Evolutionary conservation across 2,329 filamentous ascomycete genomes (phyloP), one percentile per base, ranked within the genome.

Genomic region (Colletotrichum shisoi): DNA sequence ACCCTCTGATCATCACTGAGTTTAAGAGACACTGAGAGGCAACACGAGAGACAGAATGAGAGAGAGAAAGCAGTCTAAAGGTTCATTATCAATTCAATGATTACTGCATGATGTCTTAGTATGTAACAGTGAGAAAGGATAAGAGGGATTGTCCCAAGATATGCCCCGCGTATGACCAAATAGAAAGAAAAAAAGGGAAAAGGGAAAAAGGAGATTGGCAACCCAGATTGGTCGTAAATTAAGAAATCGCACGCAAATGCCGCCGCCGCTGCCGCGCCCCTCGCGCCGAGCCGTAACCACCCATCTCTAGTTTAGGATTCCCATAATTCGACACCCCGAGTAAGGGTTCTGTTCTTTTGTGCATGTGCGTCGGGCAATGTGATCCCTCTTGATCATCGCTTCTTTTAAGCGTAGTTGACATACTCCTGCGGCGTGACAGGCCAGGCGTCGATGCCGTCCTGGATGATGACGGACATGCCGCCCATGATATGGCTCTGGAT

Each of bases 401-500:
- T 34, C 31, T 9, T 62, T 24, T 8, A 62, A 39, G 21, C 17
- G 63, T 68, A 68, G 39, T 62, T 31, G 39, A 62, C 24, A 42
- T 82, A 83, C 69, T 79, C 76, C 3, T 71, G 56, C 3, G 82
- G 82, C 21, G 82, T 73, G 5, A 60, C 66, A 0, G 81, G 82
- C 79, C 80, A 82, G 0, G 72, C 71, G 57, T 84, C 81, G 0
- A 82, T 62, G 0, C 80, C 82, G 54, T 85, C 83, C 67, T 81
- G 79, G 44, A 87, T 79, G 1, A 82, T 80, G 74, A 86, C 74
- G 34, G 78, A 77, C 85, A 87, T 88, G 1, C 85, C 85, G 3
- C 84, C 84, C 34, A 78, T 74, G 63, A 85, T 74, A 68, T 87
- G 85, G 34, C 80, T 81, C 71, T 82, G 78, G 39, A 87, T 83